A percentile compares a stretch with the other conserved stretches of the same genome.
These are phyloP conservation scores for Thraustochytrium sp. DNA, from an alignment of 352 stramenopile species.

Conservation along the genomic window DNA sequence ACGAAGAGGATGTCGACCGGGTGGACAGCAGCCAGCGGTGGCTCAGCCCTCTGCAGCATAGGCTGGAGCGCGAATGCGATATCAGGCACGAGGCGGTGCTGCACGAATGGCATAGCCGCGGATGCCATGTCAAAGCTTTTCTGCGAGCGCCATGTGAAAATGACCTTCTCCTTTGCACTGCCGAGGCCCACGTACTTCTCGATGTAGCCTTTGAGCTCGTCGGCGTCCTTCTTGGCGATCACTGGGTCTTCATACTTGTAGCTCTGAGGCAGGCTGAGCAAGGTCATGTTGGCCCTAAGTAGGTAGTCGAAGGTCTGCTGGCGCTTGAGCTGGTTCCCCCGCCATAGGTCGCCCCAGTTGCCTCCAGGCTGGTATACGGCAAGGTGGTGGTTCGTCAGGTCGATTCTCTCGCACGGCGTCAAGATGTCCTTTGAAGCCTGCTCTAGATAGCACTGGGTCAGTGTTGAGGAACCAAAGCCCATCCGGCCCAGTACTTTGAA, in stretches of 20 bases:
- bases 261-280: not conserved
- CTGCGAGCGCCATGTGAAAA: not conserved
- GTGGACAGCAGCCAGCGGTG: too few species aligned
- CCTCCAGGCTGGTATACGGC: not conserved
- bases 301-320: not conserved
- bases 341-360: not conserved
- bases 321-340: not conserved
- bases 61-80: not conserved
- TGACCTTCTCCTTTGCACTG: slow-evolving; percentile 5
- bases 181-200: not conserved
- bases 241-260: not conserved
- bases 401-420: not conserved
- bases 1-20: slow-evolving; percentile 20
- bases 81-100: slow-evolving; percentile 3
- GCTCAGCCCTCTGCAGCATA: too few species aligned
- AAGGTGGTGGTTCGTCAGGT: not conserved
- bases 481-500: not conserved
- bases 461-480: not conserved
- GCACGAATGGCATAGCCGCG: not conserved
- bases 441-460: not conserved
- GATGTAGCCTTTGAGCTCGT: not conserved
- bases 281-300: not conserved
- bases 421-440: not conserved
- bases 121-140: slow-evolving; percentile 10
- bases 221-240: not conserved